Evolutionary conservation across 2,329 filamentous ascomycete species (phyloP), one percentile per base, ranked within the genome.

Genomic region (Torrubiellomyces zombiae): DNA sequence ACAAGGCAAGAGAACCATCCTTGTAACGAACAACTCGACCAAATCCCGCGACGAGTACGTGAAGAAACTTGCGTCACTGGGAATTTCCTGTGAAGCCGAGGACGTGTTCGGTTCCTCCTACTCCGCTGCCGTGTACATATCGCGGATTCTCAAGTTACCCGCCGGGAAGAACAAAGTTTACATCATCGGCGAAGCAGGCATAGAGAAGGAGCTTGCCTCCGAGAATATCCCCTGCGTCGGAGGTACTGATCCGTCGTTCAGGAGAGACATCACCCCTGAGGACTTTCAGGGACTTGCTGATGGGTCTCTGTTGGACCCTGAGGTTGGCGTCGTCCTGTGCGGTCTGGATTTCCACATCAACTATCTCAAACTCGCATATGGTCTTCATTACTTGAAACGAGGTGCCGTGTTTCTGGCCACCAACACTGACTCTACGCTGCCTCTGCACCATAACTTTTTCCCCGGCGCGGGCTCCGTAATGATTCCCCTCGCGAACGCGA

Each of bases 1-100:
- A 9, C 15, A 26, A 89, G 85, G 81, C 45, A 98, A 98, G 53
- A 76, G 76, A 47, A 67, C 89, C 17, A 74, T 98, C 27, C 98
- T 98, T 46, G 89, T 98, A 26, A 98, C 89, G 20, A 98, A 98
- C 58, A 98, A 98, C 59, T 94, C 83, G 44, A 95, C 89, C 29
- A 98, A 98, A 50, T 93, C 86, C 8, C 77, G 89, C 28, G 60
- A 67, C 24, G 83, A 94, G 48, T 98, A 98, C 55, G 75, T 78
- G 49, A 82, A 86, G 59, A 98, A 95, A 47, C 75, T 98, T 31
- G 70, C 77, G 23, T 58, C 58, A 27, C 65, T 94, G 47, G 78
- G 77, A 23, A 93, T 98, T 40, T 75, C 77, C 2, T 74, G 71
- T 38, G 62, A 68, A 30, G 69, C 77, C 21, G 82, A 95, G 45